These are phyloP conservation scores for Paramyrothecium sp. DNA, from an alignment of 2,329 filamentous ascomycete genomes.

Conservation along the genomic window DNA sequence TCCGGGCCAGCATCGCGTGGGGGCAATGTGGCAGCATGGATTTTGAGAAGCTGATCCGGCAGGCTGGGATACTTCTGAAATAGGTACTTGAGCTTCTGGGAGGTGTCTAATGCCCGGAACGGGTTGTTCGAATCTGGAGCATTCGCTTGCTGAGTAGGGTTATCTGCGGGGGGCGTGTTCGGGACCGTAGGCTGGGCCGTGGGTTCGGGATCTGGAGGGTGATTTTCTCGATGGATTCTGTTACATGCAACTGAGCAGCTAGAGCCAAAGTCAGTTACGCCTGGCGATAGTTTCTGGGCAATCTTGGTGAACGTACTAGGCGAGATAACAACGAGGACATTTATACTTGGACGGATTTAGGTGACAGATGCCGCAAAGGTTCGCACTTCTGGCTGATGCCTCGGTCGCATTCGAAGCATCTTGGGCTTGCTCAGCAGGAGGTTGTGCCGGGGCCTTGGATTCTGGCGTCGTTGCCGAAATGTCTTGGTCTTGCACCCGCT, in stretches of 20 bases:
- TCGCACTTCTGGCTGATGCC: background rate
- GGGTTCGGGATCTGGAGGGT: constrained; percentile 39
- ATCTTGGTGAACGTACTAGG: constrained; percentile 47
- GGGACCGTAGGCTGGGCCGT: constrained; percentile 16
- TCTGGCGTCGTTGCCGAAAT: too few species aligned
- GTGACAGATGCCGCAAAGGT: constrained; percentile 52
- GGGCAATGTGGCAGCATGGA: constrained; percentile 49
- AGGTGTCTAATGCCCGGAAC: constrained; percentile 50
- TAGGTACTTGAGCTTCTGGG: constrained; percentile 46
- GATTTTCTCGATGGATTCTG: constrained; percentile 48
- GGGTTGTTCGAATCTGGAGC: constrained; percentile 35
- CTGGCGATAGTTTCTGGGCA: background rate
- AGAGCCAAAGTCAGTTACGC: background rate
- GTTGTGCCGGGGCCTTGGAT: too few species aligned
- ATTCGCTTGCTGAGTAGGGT: background rate
- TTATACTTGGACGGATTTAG: constrained; percentile 57
- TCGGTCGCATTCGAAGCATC: too few species aligned
- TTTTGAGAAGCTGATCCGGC: constrained; percentile 42
- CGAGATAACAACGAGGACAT: constrained; percentile 55
- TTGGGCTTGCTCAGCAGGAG: too few species aligned
- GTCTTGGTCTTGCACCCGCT: too few species aligned
- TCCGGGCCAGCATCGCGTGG: constrained; percentile 30
- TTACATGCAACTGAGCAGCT: constrained; percentile 62
- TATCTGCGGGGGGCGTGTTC: constrained; percentile 4
- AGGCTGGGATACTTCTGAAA: constrained; percentile 54